Evolutionary conservation across 805 yeast genomes (phyloP).

Genomic region (Candida quercuum): DNA sequence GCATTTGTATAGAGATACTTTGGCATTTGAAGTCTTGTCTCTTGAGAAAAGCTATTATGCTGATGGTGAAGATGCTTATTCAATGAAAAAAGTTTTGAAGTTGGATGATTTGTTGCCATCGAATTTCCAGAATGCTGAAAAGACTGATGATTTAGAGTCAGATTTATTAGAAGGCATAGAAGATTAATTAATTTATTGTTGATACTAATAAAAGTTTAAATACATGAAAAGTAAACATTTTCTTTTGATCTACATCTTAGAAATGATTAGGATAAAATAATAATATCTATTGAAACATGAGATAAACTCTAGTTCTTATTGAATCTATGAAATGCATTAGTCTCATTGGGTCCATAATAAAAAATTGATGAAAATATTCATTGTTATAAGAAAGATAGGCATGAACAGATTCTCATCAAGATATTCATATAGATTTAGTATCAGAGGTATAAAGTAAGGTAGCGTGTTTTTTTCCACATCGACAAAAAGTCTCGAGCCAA

Average conservation of each 20-base stretch:
- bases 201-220: no score
- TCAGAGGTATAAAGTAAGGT: slow-evolving; percentile 79
- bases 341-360: background rate
- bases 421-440: background rate
- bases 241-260: no score
- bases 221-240: no score
- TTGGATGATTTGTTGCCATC: slow-evolving; percentile 60
- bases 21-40: slow-evolving; percentile 73
- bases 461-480: slow-evolving; percentile 99
- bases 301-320: background rate
- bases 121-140: slow-evolving; percentile 40
- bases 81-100: slow-evolving; percentile 73
- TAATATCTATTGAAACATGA: no score
- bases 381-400: background rate
- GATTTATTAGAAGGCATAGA: slow-evolving; percentile 37
- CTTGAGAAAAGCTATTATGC: slow-evolving; percentile 90
- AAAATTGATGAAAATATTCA: no score
- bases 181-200: slow-evolving; percentile 11
- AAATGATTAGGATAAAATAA: no score
- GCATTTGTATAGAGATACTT: slow-evolving; percentile 82
- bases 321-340: background rate
- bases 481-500: slow-evolving; percentile 97
- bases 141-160: slow-evolving; percentile 50
- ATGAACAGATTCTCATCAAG: background rate
- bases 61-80: slow-evolving; percentile 96